These are phyloP conservation scores for Scytalidium lignicola DNA, from an alignment of 2,329 filamentous ascomycete genomes.

Conservation along the genomic window DNA sequence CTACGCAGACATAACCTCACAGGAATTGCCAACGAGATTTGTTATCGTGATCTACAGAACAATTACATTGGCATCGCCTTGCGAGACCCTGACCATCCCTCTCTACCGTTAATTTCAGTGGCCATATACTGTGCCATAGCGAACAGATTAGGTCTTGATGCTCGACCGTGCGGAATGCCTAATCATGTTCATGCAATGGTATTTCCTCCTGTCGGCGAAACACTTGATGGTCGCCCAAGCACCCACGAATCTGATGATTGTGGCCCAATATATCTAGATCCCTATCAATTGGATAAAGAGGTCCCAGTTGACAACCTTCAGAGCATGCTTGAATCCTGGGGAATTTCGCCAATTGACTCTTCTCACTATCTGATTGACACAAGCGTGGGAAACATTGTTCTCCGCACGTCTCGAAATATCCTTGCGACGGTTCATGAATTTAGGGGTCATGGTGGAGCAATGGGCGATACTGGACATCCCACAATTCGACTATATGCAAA, in stretches of 20 bases:
- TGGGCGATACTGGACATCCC: conserved; percentile 29
- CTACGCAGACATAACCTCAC: conserved; percentile 63
- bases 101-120: conserved; percentile 79
- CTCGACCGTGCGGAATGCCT: conserved; percentile 75
- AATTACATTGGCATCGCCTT: conserved; percentile 83
- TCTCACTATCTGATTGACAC: conserved; percentile 59
- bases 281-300: conserved; percentile 67
- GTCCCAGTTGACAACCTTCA: conserved; percentile 55
- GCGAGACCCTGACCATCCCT: conserved; percentile 66
- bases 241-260: conserved; percentile 33
- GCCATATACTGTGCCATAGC: conserved; percentile 83
- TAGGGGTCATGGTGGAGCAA: conserved; percentile 25
- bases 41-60: conserved; percentile 78
- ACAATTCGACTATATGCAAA: conserved; percentile 24
- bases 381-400: conserved; percentile 60
- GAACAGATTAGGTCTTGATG: conserved; percentile 66
- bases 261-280: conserved; percentile 75
- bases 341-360: conserved; percentile 37
- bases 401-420: conserved; percentile 77
- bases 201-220: conserved; percentile 51
- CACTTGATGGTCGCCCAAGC: conserved; percentile 48
- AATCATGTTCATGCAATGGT: conserved; percentile 83
- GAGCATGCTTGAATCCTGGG: conserved; percentile 46
- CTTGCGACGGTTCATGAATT: conserved; percentile 61
- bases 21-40: conserved; percentile 59